These are phyloP conservation scores for Starmerella apis DNA, from an alignment of 805 yeast species.

Conservation along the genomic window DNA sequence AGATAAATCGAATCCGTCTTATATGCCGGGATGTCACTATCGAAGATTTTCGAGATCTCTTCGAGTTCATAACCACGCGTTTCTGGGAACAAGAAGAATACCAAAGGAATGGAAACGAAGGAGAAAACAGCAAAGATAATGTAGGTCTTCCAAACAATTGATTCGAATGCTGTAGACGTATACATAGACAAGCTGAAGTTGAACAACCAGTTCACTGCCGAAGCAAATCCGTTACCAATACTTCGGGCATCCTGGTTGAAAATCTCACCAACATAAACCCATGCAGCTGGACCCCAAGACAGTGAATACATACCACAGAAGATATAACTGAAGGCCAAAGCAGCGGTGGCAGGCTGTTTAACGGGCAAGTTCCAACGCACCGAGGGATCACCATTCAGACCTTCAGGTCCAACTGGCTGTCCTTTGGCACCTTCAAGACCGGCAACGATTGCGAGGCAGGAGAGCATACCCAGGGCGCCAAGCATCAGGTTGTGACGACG, in stretches of 20 bases:
- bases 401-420: constrained; percentile 21
- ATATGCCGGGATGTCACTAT: constrained; percentile 25
- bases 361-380: constrained; percentile 52
- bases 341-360: constrained; percentile 36
- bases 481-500: constrained; percentile 53
- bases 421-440: constrained; percentile 23
- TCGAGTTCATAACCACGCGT: constrained; percentile 60
- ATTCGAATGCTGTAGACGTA: constrained; percentile 64
- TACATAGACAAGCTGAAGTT: constrained; percentile 65
- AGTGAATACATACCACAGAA: constrained; percentile 73
- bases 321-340: constrained; percentile 45
- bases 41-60: constrained; percentile 55
- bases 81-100: constrained; percentile 49
- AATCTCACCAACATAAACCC: constrained; percentile 55
- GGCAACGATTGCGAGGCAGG: constrained; percentile 22
- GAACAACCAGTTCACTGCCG: constrained; percentile 71
- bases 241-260: constrained; percentile 68
- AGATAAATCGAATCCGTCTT: constrained; percentile 20
- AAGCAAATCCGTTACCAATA: constrained; percentile 59
- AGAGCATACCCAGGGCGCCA: constrained; percentile 72
- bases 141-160: constrained; percentile 53
- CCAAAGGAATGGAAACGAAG: constrained; percentile 46
- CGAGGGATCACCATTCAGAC: constrained; percentile 21
- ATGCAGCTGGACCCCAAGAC: constrained; percentile 75
- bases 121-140: constrained; percentile 69